Base-by-base conservation (phyloP, 495 filamentous ascomycete genomes). In the Evernia prunastri region DNA sequence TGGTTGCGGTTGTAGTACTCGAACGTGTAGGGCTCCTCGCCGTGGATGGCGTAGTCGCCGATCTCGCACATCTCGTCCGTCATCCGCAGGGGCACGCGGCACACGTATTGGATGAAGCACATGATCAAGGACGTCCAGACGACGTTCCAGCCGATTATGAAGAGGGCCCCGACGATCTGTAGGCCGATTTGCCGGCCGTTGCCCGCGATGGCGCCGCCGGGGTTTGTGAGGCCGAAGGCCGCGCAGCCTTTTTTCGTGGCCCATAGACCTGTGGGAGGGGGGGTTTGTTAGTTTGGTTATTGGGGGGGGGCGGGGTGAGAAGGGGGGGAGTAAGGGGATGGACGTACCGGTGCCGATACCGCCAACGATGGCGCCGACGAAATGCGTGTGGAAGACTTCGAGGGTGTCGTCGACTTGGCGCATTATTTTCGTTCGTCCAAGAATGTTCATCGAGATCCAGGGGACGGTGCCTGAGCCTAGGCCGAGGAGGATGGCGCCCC, bases 91-190 rank as follows among this genome's bases (percentile, higher is more conserved):
- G 76, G 78, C n/a, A 84, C 75, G 53, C 81, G 79, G 27, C 76
- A 67, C 20, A 83, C 81, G 71, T 79, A 78, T 66, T 82, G 79
- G 71, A 84, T 84, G 69, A 83, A 82, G n/a, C 76, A 60, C 73
- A 81, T 74, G 68, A 83, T 81, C 35, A 81, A 63, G 3, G 72
- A 72, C 3, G 81, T 84, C 80, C 80, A 82, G 67, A 83, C 76
- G 20, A 81, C 47, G 66, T 84, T 84, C 73, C 78, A 79, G 49
- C 80, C 81, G 63, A 84, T 80, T 67, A 84, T 75, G 74, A 84
- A 84, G 15, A 78, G 66, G 0, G 78, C 81, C 40, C 80, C 81
- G 45, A 79, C 81, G 61, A 84, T 74, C 64, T 84, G 81, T 40
- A 79, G 67, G 68, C 81, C 78, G 57, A 84, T 73, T 69, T 84